Evolutionary conservation across 2,329 filamentous ascomycete genomes (phyloP).

Genomic region (Lecanicillium sp.): DNA sequence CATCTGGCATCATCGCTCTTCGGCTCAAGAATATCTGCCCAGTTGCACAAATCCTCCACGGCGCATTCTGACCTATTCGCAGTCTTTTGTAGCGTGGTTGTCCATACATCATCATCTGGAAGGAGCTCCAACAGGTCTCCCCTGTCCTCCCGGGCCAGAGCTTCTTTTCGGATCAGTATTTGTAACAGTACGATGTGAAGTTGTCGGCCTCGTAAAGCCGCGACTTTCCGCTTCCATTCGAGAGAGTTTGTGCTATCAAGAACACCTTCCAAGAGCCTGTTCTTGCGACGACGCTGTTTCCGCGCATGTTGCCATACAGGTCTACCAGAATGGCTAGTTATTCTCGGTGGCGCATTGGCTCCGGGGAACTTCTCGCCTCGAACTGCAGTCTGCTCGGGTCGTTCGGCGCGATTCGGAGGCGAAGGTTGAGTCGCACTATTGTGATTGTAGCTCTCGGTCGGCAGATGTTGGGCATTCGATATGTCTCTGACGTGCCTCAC

Average conservation of each 20-base stretch:
- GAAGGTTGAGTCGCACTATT: no score
- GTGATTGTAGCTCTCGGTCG: no score
- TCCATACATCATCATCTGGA: conserved; percentile 6
- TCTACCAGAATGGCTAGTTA: no score
- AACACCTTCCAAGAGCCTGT: not conserved
- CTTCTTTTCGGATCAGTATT: conserved; percentile 19
- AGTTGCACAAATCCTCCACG: not conserved
- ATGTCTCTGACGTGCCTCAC: no score
- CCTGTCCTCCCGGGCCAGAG: conserved; percentile 1
- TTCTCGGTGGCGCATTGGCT: no score
- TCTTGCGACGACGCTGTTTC: not conserved
- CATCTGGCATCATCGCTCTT: not conserved
- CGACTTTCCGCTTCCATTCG: conserved; percentile 14
- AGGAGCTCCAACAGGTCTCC: conserved; percentile 1
- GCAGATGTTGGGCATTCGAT: no score
- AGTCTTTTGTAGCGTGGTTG: not conserved
- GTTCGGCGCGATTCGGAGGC: no score
- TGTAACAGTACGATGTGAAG: conserved; percentile 24
- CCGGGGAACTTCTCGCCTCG: no score
- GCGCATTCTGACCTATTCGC: not conserved
- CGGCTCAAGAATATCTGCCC: not conserved
- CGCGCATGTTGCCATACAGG: not conserved
- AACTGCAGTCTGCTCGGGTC: no score
- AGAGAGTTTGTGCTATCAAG: conserved; percentile 1
- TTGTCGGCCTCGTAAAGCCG: conserved; percentile 18